Base-by-base conservation (phyloP, 2,329 filamentous ascomycete species). In the Botrytis elliptica region DNA sequence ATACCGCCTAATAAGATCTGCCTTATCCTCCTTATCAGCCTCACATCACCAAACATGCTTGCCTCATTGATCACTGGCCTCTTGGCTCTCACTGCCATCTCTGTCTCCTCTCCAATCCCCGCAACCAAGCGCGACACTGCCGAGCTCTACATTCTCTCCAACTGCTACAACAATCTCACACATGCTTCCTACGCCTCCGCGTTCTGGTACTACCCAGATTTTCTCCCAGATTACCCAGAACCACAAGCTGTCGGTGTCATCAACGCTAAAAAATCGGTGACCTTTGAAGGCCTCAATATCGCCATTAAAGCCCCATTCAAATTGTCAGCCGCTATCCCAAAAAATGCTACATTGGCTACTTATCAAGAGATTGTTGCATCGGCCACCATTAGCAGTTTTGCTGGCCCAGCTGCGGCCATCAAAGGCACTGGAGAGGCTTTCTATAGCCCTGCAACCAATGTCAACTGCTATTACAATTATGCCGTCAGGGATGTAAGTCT, bases 131-230 rank as follows among this genome's bases (percentile, higher is more conserved):
- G 60, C 20, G 70, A 72, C 14, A 72, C 70, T 16, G 60, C 46
- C n/a, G 70, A 72, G 10, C 70, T 72, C 10, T 72, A 44, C 14
- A 72, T 72, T 38, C 70, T 72, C 36, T n/a, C 70, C 36, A 66
- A 71, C 46, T 71, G 70, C 44, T 66, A 71, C 70, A 66, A 52
- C 46, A 71, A 65, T 20, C 9, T 71, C 36, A 71, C 70, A n/a
- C 33, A 36, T 18, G 33, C 57, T 22, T 71, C 59, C 25, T 66
- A 71, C n/a, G 70, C 59, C n/a, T 64, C 70, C 7, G 44, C 70
- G 20, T 71, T 71, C 60, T 71, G 60, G 44, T 71, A 71, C 60
- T 71, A 71, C 70, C 70, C 70, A 18, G 59, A 71, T 22, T 71
- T 55, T 46, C 60, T 71, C n/a, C 60, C 60, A 29, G 60, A 71